Conservation (phyloP, 805 yeast species). For the Starmerella bombicola region DNA sequence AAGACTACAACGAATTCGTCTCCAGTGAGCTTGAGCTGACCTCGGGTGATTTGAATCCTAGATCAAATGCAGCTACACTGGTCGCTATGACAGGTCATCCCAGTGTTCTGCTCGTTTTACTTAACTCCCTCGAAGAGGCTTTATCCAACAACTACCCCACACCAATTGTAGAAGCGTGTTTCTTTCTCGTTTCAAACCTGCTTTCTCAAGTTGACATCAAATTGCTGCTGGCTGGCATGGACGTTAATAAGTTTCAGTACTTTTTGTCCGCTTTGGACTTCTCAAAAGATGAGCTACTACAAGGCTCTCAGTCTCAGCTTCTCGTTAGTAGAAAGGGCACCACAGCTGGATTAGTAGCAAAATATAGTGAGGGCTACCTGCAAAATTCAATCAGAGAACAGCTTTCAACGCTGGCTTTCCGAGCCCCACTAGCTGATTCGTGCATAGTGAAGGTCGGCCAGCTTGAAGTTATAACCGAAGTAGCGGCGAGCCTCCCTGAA, state of each 20-base stretch:
- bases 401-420: conserved; percentile 14
- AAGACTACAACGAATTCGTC: conserved; percentile 57
- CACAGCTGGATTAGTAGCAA: conserved; percentile 20
- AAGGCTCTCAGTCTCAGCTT: conserved; percentile 6
- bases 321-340: conserved; percentile 20
- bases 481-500: conserved; percentile 14
- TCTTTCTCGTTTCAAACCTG: conserved; percentile 17
- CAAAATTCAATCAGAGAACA: conserved; percentile 11
- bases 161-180: conserved; percentile 13
- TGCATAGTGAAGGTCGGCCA: conserved; percentile 12
- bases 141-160: conserved; percentile 1
- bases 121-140: conserved; percentile 6
- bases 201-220: conserved; percentile 19
- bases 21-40: conserved; percentile 59
- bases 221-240: conserved; percentile 4
- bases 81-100: conserved; percentile 37
- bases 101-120: conserved; percentile 9
- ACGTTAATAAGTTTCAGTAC: conserved; percentile 5
- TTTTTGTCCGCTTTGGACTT: conserved; percentile 10
- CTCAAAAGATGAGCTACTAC: background rate
- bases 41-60: conserved; percentile 39
- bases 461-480: conserved; percentile 11
- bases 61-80: conserved; percentile 52
- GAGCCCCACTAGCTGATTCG: conserved; percentile 7
- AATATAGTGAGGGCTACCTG: conserved; percentile 16